Conservation (phyloP, 2,329 filamentous ascomycete genomes). For the Onygenales sp. region DNA sequence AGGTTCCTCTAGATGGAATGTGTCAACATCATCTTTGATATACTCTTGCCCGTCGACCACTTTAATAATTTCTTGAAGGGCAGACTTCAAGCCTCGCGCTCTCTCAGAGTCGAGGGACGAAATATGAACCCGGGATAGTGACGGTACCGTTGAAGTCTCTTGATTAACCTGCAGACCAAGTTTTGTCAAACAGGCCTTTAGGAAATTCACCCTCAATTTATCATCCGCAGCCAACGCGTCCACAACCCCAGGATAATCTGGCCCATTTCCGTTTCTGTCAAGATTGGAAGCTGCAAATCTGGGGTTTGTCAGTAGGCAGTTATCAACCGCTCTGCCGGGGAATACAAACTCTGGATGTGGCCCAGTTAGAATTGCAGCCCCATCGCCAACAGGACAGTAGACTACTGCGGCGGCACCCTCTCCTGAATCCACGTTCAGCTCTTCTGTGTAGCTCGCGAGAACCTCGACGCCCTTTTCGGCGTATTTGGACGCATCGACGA, state of each 20-base stretch:
- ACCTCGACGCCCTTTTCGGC: slow-evolving; percentile 62
- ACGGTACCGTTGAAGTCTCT: slow-evolving; percentile 60
- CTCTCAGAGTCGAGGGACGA: slow-evolving; percentile 58
- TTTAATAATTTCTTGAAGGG: slow-evolving; percentile 56
- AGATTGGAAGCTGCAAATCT: slow-evolving; percentile 80
- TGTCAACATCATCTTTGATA: slow-evolving; percentile 73
- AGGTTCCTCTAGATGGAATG: slow-evolving; percentile 65
- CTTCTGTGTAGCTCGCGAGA: slow-evolving; percentile 67
- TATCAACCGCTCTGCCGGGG: slow-evolving; percentile 8
- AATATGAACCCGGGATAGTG: slow-evolving; percentile 73
- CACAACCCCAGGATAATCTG: slow-evolving; percentile 62
- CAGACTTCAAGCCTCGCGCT: slow-evolving; percentile 56
- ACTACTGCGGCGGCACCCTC: slow-evolving; percentile 68
- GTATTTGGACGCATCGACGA: slow-evolving; percentile 64
- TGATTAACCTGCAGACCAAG: slow-evolving; percentile 71
- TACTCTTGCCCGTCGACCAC: slow-evolving; percentile 58
- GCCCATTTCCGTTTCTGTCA: slow-evolving; percentile 53
- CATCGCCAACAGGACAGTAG: slow-evolving; percentile 72
- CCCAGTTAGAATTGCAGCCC: slow-evolving; percentile 69
- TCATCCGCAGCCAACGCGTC: slow-evolving; percentile 60
- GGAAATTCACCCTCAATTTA: slow-evolving; percentile 58
- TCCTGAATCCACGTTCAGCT: slow-evolving; percentile 67
- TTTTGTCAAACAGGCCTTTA: slow-evolving; percentile 70
- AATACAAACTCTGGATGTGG: slow-evolving; percentile 77
- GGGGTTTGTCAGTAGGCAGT: slow-evolving; percentile 16